Evolutionary conservation across 2,329 filamentous ascomycete genomes (phyloP).

Genomic region (Penicillium concentricum): DNA sequence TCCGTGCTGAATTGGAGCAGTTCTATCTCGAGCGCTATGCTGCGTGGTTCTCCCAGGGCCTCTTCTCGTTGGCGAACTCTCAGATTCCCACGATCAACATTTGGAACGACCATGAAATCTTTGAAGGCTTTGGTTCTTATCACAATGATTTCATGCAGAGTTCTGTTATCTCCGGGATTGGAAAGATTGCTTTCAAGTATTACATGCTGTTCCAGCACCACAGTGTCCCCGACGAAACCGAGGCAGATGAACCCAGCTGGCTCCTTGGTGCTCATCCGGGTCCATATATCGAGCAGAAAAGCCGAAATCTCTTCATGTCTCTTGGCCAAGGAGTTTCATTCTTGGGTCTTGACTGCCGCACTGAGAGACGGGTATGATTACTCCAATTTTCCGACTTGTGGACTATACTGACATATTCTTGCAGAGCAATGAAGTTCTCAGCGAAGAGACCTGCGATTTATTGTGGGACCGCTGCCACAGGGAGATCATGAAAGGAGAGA

Average conservation of each 20-base stretch:
- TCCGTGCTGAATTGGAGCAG: constrained; percentile 83
- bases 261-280: constrained; percentile 75
- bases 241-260: constrained; percentile 87
- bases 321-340: constrained; percentile 78
- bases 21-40: constrained; percentile 89
- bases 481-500: constrained; percentile 79
- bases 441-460: constrained; percentile 77
- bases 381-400: background rate
- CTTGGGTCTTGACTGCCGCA: constrained; percentile 85
- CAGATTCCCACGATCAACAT: constrained; percentile 99
- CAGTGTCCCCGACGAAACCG: constrained; percentile 75
- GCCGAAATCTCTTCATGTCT: constrained; percentile 80
- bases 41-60: constrained; percentile 93
- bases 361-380: constrained; percentile 68
- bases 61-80: constrained; percentile 87
- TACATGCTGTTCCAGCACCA: constrained; percentile 99
- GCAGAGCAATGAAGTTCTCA: constrained; percentile 71
- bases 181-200: constrained; percentile 94
- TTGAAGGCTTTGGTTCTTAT: constrained; percentile 91
- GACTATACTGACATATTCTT: constrained; percentile 22
- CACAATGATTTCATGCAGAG: constrained; percentile 87
- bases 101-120: constrained; percentile 92
- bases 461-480: constrained; percentile 81
- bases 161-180: constrained; percentile 84
- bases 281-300: constrained; percentile 84